Evolutionary conservation across 2,329 filamentous ascomycete genomes (phyloP), one percentile per base, ranked within the genome.

Genomic region (Aspergillus sp.): DNA sequence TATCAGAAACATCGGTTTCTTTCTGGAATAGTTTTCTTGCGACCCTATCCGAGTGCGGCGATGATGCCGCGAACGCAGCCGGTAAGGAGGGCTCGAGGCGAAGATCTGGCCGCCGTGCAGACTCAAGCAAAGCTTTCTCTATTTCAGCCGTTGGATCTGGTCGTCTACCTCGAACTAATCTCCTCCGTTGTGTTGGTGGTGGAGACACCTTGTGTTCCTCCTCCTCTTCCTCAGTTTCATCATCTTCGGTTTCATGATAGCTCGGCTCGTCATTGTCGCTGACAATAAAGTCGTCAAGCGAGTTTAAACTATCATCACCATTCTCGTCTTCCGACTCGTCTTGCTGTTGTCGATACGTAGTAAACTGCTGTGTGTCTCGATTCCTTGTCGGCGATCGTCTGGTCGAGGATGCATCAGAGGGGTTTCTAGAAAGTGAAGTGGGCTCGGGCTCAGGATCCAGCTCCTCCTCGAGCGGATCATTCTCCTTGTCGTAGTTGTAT

Each of bases 241-340:
- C 58, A 31, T 66, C 68, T 8, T 70, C 68, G 51, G 65, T 67
- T 50, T 73, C 71, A 58, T 71, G 62, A 33, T 66, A 74, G 56
- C 73, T 76, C 23, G 68, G 55, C 50, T 75, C 69, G 12, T 76
- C 73, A 66, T 75, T 69, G 62, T 76, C 73, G 50, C 72, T 73
- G 58, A 76, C 71, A 62, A 78, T 72, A 52, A 77, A 77, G 52
- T 71, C 74, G 27, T 75, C 72, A 35, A 77, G 62, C 43, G 74
- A 77, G 57, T 74, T 66, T 48, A 70, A 71, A 49, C 69, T 69
- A 52, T 70, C 66, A 23, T 58, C 65, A 47, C 62, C 62, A 19
- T 67, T 64, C 21, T 68, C 66, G 6, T 68, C 64, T 43, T 67
- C 67, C 3, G 62, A 64, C 6, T 64, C 59, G 9, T 52, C 47